Percentiles rank a stretch among this genome's conserved stretches.
Conservation (phyloP, 352 stramenopile species). For the Phytophthora vignae region DNA sequence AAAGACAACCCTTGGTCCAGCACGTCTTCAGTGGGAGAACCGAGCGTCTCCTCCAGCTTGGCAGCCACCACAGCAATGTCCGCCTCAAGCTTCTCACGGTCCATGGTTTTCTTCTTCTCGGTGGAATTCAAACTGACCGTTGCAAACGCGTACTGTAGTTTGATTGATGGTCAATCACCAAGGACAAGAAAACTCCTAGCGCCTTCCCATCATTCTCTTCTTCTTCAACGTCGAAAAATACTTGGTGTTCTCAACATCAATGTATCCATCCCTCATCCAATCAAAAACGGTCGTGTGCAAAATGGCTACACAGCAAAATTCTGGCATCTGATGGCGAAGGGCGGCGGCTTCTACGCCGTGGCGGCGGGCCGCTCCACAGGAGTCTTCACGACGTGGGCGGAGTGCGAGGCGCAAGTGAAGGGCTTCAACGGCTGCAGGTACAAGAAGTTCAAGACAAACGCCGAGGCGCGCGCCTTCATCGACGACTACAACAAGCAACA, state of each 20-base stretch:
- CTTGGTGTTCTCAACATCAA: not conserved
- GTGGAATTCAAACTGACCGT: not conserved
- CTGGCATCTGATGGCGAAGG: constrained; percentile 21
- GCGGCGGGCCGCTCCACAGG: constrained; percentile 57
- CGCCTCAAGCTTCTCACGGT: not conserved
- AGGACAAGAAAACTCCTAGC: not conserved
- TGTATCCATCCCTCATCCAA: not conserved
- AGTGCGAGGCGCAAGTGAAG: constrained; percentile 62
- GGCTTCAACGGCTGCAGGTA: constrained; percentile 56
- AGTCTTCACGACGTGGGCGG: constrained; percentile 65
- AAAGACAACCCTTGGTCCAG: constrained; percentile 16
- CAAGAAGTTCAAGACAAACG: constrained; percentile 72
- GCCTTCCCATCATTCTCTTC: not conserved
- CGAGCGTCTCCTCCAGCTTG: not conserved
- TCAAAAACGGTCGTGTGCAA: not conserved
- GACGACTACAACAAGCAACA: constrained; percentile 9
- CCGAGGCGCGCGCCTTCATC: constrained; percentile 64
- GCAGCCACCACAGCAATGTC: not conserved
- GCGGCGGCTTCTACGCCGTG: constrained; percentile 66
- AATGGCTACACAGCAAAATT: not conserved
- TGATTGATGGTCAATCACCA: not conserved
- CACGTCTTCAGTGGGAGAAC: constrained; percentile 14
- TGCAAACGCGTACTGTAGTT: not conserved
- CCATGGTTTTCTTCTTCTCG: not conserved
- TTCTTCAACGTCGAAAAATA: not conserved